These are phyloP conservation scores for Cutaneotrichosporon sp. DNA, from an alignment of 1,284 basidiomycete genomes.

Conservation along the genomic window DNA sequence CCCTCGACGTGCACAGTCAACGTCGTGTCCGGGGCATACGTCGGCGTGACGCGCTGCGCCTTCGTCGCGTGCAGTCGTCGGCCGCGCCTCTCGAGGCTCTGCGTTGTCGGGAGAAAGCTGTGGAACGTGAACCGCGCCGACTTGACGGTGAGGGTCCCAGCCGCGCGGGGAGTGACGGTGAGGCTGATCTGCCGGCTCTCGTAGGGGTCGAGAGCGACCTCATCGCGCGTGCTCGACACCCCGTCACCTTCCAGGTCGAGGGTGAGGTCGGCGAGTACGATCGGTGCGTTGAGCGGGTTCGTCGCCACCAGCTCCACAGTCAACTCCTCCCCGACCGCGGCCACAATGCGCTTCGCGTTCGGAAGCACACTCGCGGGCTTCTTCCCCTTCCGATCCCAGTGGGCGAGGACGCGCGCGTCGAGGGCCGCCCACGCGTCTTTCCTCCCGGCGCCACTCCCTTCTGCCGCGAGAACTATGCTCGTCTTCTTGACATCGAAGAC, in stretches of 20 bases:
- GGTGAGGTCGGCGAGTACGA: slow-evolving; percentile 37
- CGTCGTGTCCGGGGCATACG: slow-evolving; percentile 53
- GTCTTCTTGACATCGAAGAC: slow-evolving; percentile 43
- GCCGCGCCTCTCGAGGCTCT: slow-evolving; percentile 51
- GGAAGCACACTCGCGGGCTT: slow-evolving; percentile 40
- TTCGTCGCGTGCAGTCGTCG: slow-evolving; percentile 53
- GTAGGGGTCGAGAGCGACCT: slow-evolving; percentile 48
- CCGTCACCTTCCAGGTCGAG: slow-evolving; percentile 26
- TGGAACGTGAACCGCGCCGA: slow-evolving; percentile 51
- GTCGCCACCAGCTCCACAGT: slow-evolving; percentile 50
- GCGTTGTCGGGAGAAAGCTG: slow-evolving; percentile 50
- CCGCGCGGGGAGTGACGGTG: slow-evolving; percentile 30
- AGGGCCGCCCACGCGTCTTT: slow-evolving; percentile 32
- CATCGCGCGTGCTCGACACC: slow-evolving; percentile 28
- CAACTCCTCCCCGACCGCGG: slow-evolving; percentile 43
- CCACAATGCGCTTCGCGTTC: slow-evolving; percentile 29
- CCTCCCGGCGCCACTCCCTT: slow-evolving; percentile 24
- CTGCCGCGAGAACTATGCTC: slow-evolving; percentile 31
- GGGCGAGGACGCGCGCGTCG: slow-evolving; percentile 33
- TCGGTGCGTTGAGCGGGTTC: slow-evolving; percentile 54
- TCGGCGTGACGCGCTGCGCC: slow-evolving; percentile 48
- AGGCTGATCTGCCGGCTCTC: slow-evolving; percentile 46
- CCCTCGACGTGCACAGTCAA: slow-evolving; percentile 48
- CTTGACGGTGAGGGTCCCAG: slow-evolving; percentile 38
- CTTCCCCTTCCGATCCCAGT: slow-evolving; percentile 49